A percentile compares a stretch with the other conserved stretches of the same genome.
Evolutionary conservation across 2,329 filamentous ascomycete genomes (phyloP).

Genomic region (Drechslerella stenobrocha): DNA sequence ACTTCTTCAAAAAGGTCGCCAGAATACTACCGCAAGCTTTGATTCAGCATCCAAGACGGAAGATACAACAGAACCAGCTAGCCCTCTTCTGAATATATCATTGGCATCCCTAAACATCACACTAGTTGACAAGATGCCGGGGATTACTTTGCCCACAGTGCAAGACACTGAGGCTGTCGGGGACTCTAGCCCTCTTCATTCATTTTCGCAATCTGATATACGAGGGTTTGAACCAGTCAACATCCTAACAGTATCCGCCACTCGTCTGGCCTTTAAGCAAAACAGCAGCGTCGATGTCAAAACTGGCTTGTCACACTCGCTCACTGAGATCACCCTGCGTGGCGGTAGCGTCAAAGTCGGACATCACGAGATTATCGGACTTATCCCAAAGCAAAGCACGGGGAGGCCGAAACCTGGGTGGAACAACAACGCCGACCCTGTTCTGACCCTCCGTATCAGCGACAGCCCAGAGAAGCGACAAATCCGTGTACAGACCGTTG

Average conservation of each 20-base stretch:
- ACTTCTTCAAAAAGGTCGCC: neutral
- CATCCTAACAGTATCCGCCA: constrained; percentile 20
- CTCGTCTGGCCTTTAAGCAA: constrained; percentile 10
- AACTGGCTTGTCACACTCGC: constrained; percentile 64
- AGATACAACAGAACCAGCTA: neutral
- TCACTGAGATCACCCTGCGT: constrained; percentile 64
- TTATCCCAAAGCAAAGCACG: constrained; percentile 10
- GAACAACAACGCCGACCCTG: neutral
- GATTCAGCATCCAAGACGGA: neutral
- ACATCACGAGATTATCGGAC: constrained; percentile 20
- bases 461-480: constrained; percentile 59
- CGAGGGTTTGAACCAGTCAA: neutral
- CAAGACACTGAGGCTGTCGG: neutral
- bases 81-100: constrained; percentile 9
- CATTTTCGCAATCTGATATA: neutral
- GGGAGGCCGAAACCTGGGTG: constrained; percentile 2
- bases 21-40: neutral
- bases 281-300: constrained; percentile 57
- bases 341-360: constrained; percentile 60
- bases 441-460: constrained; percentile 55
- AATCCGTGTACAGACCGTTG: constrained; percentile 73
- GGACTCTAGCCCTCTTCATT: neutral
- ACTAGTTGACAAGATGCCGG: constrained; percentile 29
- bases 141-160: neutral
- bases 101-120: constrained; percentile 17